Base-by-base conservation (phyloP, 345 rosid genomes). In the Linum usitatissimum region DNA sequence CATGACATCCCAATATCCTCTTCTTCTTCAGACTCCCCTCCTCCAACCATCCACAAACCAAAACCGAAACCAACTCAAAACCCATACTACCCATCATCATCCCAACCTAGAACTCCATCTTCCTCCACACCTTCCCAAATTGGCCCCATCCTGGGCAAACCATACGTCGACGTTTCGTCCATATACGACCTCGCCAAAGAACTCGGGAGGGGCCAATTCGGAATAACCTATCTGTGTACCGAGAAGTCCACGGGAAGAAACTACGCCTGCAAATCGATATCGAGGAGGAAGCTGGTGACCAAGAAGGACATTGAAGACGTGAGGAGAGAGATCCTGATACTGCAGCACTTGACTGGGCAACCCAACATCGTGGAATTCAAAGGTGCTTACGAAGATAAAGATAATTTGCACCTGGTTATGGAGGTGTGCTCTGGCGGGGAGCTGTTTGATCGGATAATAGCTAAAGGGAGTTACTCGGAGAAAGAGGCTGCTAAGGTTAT, bases 1-100 rank as follows among this genome's bases (percentile, higher is more conserved):
- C 80, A 65, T 6, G 81, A 85, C 42, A 76, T 82, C 68, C 93
- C 85, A 42, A 83, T 86, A 75, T 75, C 77, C 55, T 78, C 77
- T 10, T 84, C 86, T 45, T 70, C 85, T 21, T 60, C 86, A 45
- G 77, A 73, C 9, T 72, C 86, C 36, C 77, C 80, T 61, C 78
- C 70, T 39, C 75, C 59, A 30, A 55, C 30, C 30, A 55, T 28
- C 30, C 38, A 5, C 5, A 18, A 19, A 20, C 28, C 59, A 55
- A 18, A 18, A 19, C 59, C 23, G 4, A 34, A 34, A 1, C 38
- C 38, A 34, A 34, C 38, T 3, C 38, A 34, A 34, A 34, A 34
- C 59, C 30, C 59, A 55, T 14, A 55, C 3, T 20, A 55, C 59
- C 20, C 30, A 4, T 18, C 57, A 54, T 21, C 57, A 54, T 18